Evolutionary conservation across 495 filamentous ascomycete genomes (phyloP), one percentile per base, ranked within the genome.

Genomic region (Cladorrhinum samala): DNA sequence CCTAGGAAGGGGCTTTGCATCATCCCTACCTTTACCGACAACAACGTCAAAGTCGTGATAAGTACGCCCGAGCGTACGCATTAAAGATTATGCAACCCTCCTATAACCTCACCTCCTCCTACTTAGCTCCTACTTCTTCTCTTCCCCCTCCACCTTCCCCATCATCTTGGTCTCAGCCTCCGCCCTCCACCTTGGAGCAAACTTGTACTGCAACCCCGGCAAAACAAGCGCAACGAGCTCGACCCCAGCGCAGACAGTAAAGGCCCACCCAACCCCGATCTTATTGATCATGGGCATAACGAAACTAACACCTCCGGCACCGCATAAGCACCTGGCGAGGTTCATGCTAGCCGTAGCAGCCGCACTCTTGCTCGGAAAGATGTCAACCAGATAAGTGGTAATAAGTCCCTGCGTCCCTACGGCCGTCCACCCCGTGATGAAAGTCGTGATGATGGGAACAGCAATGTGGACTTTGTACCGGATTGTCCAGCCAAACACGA

Each of bases 361-460:
- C 0, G 74, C 74, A 0, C 77, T 75, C 0, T 68, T 68, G 16
- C 68, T 55, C 0, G 75, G 73, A 40, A 75, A 70, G 18, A 76
- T 46, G 27, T 80, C 75, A 2, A 78, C 69, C 1, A 79, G 58
- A 8, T 76, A 65, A 27, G 66, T 76, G 52, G 74, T 74, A 23
- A 77, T 62, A 19, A 77, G 68, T 36, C 67, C 77, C 52, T 82
- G 83, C 2, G 75, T 71, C 1, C 74, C 78, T 0, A 80, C 81
- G 14, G 82, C 69, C 46, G 65, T 72, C 37, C 77, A 59, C 1
- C 77, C 78, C 37, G 80, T 70, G 46, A 84, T 57, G 54, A 83
- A 84, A 0, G 77, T 69, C 4, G 86, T 54, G 0, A 84, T 68
- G 0, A 86, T 63, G 1, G 77, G 79, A 0, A 72, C 77, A 1